These are phyloP conservation scores for Hymenoscyphus salicellus DNA, from an alignment of 2,329 filamentous ascomycete species.

Conservation along the genomic window DNA sequence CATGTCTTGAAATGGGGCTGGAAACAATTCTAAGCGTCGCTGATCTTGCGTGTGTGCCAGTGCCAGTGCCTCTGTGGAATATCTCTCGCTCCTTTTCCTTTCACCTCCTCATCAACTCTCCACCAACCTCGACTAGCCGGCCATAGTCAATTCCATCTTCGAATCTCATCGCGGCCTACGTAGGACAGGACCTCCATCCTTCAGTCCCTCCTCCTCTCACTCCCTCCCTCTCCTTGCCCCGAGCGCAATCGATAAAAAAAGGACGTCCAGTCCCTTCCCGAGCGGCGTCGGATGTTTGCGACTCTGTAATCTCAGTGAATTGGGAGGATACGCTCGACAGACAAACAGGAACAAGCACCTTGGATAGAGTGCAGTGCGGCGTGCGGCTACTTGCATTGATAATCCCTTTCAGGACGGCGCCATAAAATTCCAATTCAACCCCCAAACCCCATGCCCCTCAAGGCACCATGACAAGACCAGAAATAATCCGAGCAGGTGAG, in stretches of 20 bases:
- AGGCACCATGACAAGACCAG: slow-evolving; percentile 50
- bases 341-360: neutral
- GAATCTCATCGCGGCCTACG: too few relatives aligned
- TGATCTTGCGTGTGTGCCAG: too few relatives aligned
- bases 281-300: neutral
- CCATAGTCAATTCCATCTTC: too few relatives aligned
- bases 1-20: neutral
- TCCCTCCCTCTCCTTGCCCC: neutral
- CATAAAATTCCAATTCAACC: slow-evolving; percentile 12
- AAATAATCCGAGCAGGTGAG: slow-evolving; percentile 54
- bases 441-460: slow-evolving; percentile 21
- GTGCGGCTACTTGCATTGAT: slow-evolving; percentile 18
- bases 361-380: slow-evolving; percentile 13
- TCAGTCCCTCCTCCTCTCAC: neutral
- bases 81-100: too few relatives aligned
- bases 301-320: neutral
- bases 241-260: neutral
- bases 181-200: too few relatives aligned
- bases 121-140: too few relatives aligned
- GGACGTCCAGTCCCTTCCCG: neutral
- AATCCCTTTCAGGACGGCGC: slow-evolving; percentile 13
- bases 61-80: too few relatives aligned
- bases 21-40: neutral
- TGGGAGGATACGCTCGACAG: neutral
- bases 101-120: too few relatives aligned